Evolutionary conservation across 306 rosid genomes (phyloP).

Genomic region (Senna tora): DNA sequence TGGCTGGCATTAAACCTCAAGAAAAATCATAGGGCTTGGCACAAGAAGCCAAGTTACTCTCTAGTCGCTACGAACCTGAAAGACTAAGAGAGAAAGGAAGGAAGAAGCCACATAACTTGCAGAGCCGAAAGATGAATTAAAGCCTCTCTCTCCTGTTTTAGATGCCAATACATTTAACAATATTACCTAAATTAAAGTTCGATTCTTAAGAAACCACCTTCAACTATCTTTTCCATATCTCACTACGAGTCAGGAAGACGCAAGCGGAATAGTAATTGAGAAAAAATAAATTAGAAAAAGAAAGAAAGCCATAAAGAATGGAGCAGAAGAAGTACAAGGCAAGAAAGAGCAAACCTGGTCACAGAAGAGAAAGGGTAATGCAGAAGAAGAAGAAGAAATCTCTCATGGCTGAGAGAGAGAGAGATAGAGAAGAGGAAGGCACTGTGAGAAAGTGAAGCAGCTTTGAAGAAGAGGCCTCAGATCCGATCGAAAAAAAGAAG

Average conservation of each 20-base stretch:
- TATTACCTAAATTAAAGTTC: slow-evolving; percentile 38
- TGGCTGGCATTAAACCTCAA: slow-evolving; percentile 17
- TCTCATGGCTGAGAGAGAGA: slow-evolving; percentile 48
- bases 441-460: slow-evolving; percentile 56
- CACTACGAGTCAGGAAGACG: slow-evolving; percentile 26
- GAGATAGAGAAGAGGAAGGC: no score
- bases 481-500: slow-evolving; percentile 67
- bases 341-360: slow-evolving; percentile 50
- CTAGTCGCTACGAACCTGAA: slow-evolving; percentile 13
- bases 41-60: slow-evolving; percentile 37
- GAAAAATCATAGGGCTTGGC: slow-evolving; percentile 37
- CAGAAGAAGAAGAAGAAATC: slow-evolving; percentile 50
- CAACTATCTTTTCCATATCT: slow-evolving; percentile 41
- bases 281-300: background rate
- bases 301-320: slow-evolving; percentile 24
- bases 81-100: slow-evolving; percentile 1
- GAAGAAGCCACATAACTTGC: slow-evolving; percentile 11
- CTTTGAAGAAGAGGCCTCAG: slow-evolving; percentile 68
- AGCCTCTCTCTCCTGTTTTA: slow-evolving; percentile 18
- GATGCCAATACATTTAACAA: slow-evolving; percentile 34
- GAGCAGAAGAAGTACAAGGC: slow-evolving; percentile 40
- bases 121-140: slow-evolving; percentile 34
- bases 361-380: slow-evolving; percentile 51
- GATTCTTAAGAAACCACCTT: slow-evolving; percentile 46
- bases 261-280: slow-evolving; percentile 29